Percentiles rank a stretch among this genome's conserved stretches.
These are phyloP conservation scores for Penicillium soppii DNA, from an alignment of 495 filamentous ascomycete species.

Conservation along the genomic window DNA sequence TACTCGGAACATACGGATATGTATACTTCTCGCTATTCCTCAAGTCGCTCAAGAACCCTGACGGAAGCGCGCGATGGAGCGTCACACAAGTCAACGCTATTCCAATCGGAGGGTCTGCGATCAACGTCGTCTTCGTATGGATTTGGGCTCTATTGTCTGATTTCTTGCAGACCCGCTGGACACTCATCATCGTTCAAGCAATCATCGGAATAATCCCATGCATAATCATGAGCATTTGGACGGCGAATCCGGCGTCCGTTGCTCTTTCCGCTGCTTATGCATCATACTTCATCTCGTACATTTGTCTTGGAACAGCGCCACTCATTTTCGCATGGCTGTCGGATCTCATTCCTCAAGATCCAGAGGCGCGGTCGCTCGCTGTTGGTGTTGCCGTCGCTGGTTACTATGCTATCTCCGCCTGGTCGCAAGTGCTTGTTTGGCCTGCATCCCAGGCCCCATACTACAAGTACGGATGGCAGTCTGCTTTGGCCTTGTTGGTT, in stretches of 20 bases:
- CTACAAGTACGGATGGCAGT: conserved; percentile 34
- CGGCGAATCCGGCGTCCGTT: conserved; percentile 19
- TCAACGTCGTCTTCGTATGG: conserved; percentile 37
- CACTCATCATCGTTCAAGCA: conserved; percentile 24
- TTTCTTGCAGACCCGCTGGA: conserved; percentile 27
- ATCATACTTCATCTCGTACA: conserved; percentile 28
- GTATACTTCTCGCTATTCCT: conserved; percentile 32
- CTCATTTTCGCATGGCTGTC: conserved; percentile 34
- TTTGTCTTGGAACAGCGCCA: conserved; percentile 31
- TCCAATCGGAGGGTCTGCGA: conserved; percentile 32
- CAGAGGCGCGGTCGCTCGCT: conserved; percentile 27
- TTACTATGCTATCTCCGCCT: conserved; percentile 32
- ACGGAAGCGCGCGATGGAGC: conserved; percentile 23
- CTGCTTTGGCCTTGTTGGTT: conserved; percentile 24
- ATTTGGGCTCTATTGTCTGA: conserved; percentile 33
- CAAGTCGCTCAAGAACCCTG: conserved; percentile 27
- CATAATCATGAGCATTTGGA: conserved; percentile 35
- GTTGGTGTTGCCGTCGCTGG: conserved; percentile 31
- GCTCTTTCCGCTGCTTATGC: conserved; percentile 26
- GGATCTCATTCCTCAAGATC: conserved; percentile 33
- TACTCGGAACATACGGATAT: conserved; percentile 33
- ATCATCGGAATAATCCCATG: conserved; percentile 32
- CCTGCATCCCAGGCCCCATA: conserved; percentile 31
- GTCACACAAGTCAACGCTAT: conserved; percentile 30
- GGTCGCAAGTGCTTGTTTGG: conserved; percentile 35